Evolutionary conservation across 1,284 basidiomycete genomes (phyloP).

Genomic region (Mycosarcoma mackinlayi): DNA sequence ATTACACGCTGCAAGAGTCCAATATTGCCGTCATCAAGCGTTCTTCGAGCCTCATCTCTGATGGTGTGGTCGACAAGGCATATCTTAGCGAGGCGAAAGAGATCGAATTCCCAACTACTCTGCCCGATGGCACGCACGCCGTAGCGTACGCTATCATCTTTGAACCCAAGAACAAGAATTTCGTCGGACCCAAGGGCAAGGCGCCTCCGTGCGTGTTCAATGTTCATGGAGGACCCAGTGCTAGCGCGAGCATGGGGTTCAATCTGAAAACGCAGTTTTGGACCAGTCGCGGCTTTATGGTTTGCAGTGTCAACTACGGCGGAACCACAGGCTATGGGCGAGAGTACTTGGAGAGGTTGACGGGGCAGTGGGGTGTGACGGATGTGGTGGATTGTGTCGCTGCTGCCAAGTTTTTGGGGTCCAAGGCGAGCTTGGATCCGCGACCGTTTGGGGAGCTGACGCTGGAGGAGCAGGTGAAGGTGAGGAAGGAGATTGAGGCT

Average conservation of each 20-base stretch:
- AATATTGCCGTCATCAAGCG: slow-evolving; percentile 48
- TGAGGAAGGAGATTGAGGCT: slow-evolving; percentile 13
- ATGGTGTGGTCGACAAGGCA: slow-evolving; percentile 33
- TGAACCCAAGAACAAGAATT: slow-evolving; percentile 75
- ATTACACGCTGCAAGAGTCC: slow-evolving; percentile 9
- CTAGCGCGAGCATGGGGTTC: slow-evolving; percentile 71
- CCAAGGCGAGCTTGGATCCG: slow-evolving; percentile 25
- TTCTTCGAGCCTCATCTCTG: slow-evolving; percentile 32
- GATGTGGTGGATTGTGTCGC: slow-evolving; percentile 76
- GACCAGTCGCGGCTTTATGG: slow-evolving; percentile 67
- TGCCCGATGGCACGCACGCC: slow-evolving; percentile 45
- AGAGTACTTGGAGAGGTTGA: slow-evolving; percentile 72
- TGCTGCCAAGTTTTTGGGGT: slow-evolving; percentile 72
- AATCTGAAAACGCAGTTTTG: slow-evolving; percentile 72
- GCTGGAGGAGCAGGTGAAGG: slow-evolving; percentile 14
- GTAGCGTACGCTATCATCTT: slow-evolving; percentile 73
- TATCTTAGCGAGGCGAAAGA: slow-evolving; percentile 38
- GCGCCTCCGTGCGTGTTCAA: slow-evolving; percentile 76
- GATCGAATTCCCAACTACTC: slow-evolving; percentile 59
- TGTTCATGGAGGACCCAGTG: slow-evolving; percentile 78
- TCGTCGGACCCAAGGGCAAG: slow-evolving; percentile 71
- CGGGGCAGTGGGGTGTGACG: slow-evolving; percentile 76
- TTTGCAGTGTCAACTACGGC: slow-evolving; percentile 78
- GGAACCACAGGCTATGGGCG: slow-evolving; percentile 75
- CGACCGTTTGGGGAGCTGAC: slow-evolving; percentile 18